Percentiles rank a stretch among this genome's conserved stretches.
Evolutionary conservation across 345 rosid species (phyloP).

Genomic region (Fremontodendron californicum): DNA sequence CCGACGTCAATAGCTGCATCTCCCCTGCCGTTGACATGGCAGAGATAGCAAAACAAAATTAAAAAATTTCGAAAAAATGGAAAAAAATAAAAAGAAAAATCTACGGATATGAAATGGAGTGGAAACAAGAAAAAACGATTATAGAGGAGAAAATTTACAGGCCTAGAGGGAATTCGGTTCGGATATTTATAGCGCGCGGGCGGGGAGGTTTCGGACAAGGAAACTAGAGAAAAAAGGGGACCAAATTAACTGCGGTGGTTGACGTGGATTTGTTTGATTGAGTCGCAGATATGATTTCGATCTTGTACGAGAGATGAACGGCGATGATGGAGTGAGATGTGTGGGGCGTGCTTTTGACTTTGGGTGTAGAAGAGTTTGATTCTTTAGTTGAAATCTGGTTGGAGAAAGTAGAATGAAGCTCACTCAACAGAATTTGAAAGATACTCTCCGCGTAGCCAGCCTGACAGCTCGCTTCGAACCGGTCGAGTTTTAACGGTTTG

Average conservation of each 20-base stretch:
- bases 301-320: background rate
- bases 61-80: background rate
- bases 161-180: background rate
- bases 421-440: background rate
- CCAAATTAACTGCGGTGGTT: background rate
- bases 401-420: background rate
- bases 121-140: background rate
- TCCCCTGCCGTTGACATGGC: constrained; percentile 59
- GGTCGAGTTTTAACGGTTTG: background rate
- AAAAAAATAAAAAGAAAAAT: background rate
- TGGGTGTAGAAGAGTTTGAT: background rate
- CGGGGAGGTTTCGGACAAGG: background rate
- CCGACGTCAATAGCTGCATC: constrained; percentile 87
- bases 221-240: background rate
- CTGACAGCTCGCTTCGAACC: background rate
- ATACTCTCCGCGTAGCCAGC: background rate
- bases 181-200: constrained; percentile 17
- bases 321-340: background rate
- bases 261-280: constrained; percentile 11
- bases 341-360: background rate
- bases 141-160: background rate
- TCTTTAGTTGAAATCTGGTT: background rate
- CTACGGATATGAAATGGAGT: background rate
- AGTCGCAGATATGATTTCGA: background rate
- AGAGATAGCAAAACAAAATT: constrained; percentile 5